These are phyloP conservation scores for Achlya hypogyna DNA, from an alignment of 352 stramenopile species.

Conservation along the genomic window DNA sequence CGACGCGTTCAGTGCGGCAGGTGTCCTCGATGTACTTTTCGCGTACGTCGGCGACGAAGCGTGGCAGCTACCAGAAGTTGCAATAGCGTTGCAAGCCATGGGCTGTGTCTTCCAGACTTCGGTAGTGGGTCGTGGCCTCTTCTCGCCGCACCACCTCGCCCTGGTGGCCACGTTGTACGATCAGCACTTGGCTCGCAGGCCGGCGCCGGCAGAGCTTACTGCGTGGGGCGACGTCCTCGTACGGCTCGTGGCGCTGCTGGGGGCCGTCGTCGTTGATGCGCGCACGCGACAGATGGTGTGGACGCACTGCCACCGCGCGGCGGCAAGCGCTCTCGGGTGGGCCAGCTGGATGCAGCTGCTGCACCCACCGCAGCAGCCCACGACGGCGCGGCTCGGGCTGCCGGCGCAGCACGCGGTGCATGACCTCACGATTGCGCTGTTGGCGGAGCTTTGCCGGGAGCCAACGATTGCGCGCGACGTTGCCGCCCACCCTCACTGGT, in stretches of 20 bases:
- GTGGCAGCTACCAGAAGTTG: not conserved
- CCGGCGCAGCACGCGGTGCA: not conserved
- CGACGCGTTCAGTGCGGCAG: not conserved
- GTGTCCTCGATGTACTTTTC: not conserved
- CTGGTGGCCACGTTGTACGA: not conserved
- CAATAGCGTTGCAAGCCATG: constrained; percentile 1
- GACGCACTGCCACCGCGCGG: not conserved
- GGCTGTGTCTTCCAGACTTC: not conserved
- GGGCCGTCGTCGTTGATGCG: not conserved
- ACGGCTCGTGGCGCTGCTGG: not conserved
- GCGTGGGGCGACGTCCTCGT: not conserved
- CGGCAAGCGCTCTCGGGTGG: not conserved
- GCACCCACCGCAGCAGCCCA: not conserved
- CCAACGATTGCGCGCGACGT: not conserved
- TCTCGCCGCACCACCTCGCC: not conserved
- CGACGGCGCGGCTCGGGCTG: not conserved
- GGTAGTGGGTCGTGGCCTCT: not conserved
- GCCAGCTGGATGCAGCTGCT: constrained; percentile 1
- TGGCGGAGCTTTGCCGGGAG: constrained; percentile 10
- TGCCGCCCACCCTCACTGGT: not conserved
- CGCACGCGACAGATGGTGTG: not conserved
- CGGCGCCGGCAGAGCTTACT: not conserved
- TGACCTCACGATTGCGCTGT: not conserved
- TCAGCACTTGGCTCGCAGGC: not conserved
- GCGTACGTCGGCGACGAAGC: not conserved